phyloP scores from a whole-genome alignment of 768 basidiomycete genomes.

The Tylopilus plumbeoviolaceoides region DNA sequence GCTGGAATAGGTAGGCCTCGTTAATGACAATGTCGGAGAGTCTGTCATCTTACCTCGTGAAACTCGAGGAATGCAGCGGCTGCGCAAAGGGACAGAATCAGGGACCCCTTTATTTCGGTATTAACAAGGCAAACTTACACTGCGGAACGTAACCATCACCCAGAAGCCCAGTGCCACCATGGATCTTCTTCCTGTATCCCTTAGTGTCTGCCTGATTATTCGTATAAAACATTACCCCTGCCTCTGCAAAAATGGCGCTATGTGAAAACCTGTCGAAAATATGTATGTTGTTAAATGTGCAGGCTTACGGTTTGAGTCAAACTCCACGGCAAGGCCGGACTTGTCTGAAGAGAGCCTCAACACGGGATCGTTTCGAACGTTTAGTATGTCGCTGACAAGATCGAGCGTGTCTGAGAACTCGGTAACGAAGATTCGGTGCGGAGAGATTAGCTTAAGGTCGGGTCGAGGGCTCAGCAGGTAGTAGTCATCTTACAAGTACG shows the following conservation, averaged over 20 bases:
- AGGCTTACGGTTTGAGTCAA: conserved; percentile 67
- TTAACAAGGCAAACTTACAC: conserved; percentile 38
- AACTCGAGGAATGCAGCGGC: conserved; percentile 68
- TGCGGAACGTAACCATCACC: conserved; percentile 58
- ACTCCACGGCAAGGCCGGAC: conserved; percentile 57
- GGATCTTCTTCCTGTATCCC: conserved; percentile 64
- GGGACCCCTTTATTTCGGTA: not conserved
- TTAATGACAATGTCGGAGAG: not conserved
- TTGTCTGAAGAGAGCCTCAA: conserved; percentile 52
- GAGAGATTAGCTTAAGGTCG: conserved; percentile 32
- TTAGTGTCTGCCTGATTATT: conserved; percentile 48
- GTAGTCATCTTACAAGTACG: conserved; percentile 51
- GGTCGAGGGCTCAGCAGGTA: conserved; percentile 48
- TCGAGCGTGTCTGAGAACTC: conserved; percentile 42
- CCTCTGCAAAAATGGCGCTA: conserved; percentile 40
- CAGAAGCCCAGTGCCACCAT: conserved; percentile 62
- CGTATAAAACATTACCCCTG: conserved; percentile 73
- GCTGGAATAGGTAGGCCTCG: conserved; percentile 23
- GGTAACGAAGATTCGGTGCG: conserved; percentile 44
- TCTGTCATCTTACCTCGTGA: conserved; percentile 44
- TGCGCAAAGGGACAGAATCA: conserved; percentile 17
- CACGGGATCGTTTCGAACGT: conserved; percentile 37
- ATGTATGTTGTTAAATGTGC: not conserved
- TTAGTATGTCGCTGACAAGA: conserved; percentile 35
- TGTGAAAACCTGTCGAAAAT: not conserved